Conservation (phyloP, 176 grass and related monocot genomes). For the Rhynchospora tenuis region DNA sequence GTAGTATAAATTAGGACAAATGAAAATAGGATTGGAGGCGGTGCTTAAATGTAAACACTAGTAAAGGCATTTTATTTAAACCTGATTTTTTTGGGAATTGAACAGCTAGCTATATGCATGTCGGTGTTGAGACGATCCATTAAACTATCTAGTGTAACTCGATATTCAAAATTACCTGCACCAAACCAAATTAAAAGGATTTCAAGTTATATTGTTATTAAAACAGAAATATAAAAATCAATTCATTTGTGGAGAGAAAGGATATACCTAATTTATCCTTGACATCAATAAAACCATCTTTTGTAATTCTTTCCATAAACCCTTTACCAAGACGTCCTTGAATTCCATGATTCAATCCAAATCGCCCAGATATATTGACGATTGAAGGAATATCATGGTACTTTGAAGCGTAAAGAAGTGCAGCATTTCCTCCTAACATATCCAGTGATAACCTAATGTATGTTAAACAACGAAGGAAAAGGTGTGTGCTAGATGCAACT, state of each 20-base stretch:
- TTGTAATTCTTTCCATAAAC: constrained; percentile 70
- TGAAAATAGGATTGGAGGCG: not conserved
- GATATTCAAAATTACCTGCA: constrained; percentile 60
- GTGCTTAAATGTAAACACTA: constrained; percentile 7
- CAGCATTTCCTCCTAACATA: constrained; percentile 69
- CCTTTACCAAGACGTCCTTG: constrained; percentile 66
- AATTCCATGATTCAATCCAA: constrained; percentile 73
- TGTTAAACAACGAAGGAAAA: not conserved
- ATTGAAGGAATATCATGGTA: constrained; percentile 42
- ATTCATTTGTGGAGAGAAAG: constrained; percentile 14
- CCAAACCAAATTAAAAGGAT: not conserved
- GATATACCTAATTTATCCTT: constrained; percentile 63
- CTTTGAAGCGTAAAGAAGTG: constrained; percentile 73
- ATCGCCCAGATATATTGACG: constrained; percentile 75
- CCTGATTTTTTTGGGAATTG: constrained; percentile 68
- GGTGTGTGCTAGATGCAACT: not conserved
- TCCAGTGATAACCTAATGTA: not conserved
- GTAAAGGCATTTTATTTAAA: constrained; percentile 15
- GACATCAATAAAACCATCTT: constrained; percentile 81
- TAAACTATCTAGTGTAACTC: constrained; percentile 52
- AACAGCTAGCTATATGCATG: constrained; percentile 51
- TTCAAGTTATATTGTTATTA: constrained; percentile 6
- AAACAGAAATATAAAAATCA: not conserved
- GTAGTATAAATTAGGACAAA: not conserved
- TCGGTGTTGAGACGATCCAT: constrained; percentile 66